Base-by-base conservation (phyloP, 2,329 filamentous ascomycete genomes). In the Apiospora malaysiana region DNA sequence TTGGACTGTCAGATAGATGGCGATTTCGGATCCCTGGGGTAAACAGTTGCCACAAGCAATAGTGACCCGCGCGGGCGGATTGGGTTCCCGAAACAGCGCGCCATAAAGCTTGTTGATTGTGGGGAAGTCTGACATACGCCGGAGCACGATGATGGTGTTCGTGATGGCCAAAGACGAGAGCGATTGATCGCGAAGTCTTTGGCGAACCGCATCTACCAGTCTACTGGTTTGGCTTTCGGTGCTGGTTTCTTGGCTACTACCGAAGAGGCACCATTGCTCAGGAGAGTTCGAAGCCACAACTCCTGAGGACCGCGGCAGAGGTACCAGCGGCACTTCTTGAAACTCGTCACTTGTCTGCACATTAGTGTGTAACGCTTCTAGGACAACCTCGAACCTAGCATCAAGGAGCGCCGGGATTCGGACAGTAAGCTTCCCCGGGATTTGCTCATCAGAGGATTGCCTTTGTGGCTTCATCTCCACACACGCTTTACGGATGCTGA, bases 41-140 rank as follows among this genome's bases (percentile, higher is more conserved):
- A 98, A 85, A 8, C 85, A 78, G 67, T 89, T 83, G 4, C 94
- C 94, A 73, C 92, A 93, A 0, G 94, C 91, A 67, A 98, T 89
- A 6, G 94, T 97, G 68, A 97, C 92, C 68, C 96, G 85, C 0
- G 95, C 90, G 0, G 96, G 94, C 0, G 96, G 96, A 74, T 95
- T 97, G 0, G 95, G 92, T 67, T 87, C 85, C 25, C 83, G 83
- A 81, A 98, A 98, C 56, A 94, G 87, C 10, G 87, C 85, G 6
- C 89, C 90, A 81, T 98, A 99, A 73, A 92, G 83, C 37, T 84
- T 80, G 81, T 98, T 98, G 75, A 97, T 85, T 21, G 83, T 77
- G 0, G 89, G 85, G 80, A 98, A 99, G 81, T 94, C 90, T 25
- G 88, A 80, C 92, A 98, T 98, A 70, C 87, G 87, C 69, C 92